Percentiles rank a stretch among this genome's conserved stretches.
Conservation (phyloP, 2,329 filamentous ascomycete species). For the Calonectria hawksworthii region DNA sequence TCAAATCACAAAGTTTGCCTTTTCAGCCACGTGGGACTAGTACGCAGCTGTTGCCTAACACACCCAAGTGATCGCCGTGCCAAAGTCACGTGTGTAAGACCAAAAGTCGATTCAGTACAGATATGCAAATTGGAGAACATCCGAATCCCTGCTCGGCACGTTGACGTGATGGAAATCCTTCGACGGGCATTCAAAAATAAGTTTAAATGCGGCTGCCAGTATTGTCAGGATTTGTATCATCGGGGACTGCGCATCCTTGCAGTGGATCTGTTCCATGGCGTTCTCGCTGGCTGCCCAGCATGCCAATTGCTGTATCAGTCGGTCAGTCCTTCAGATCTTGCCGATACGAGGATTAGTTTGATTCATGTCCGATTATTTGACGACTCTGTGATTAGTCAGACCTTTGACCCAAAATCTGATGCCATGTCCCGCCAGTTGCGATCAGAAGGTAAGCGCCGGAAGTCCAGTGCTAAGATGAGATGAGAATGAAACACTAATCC, state of each 20-base stretch:
- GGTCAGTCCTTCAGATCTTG: background rate
- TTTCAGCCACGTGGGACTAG: too few species aligned
- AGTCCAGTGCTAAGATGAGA: background rate
- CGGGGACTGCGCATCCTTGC: background rate
- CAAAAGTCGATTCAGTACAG: background rate
- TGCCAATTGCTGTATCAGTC: slow-evolving; percentile 10
- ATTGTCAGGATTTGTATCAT: background rate
- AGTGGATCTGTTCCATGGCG: background rate
- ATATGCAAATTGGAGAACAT: background rate
- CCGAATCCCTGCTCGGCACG: background rate
- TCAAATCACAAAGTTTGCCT: too few species aligned
- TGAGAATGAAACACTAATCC: background rate
- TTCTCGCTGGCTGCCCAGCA: background rate
- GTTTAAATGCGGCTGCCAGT: background rate
- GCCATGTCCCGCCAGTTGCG: background rate
- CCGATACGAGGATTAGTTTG: background rate
- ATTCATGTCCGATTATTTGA: background rate
- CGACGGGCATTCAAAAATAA: background rate
- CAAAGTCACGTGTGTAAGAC: background rate
- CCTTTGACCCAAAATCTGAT: slow-evolving; percentile 11
- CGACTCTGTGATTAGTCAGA: background rate
- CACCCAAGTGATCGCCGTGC: background rate
- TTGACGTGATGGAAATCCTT: background rate
- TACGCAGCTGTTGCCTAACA: too few species aligned
- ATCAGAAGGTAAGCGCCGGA: background rate